Percentiles rank a stretch among this genome's conserved stretches.
phyloP scores from a whole-genome alignment of 805 yeast species.

The Kluyveromyces nonfermentans region DNA sequence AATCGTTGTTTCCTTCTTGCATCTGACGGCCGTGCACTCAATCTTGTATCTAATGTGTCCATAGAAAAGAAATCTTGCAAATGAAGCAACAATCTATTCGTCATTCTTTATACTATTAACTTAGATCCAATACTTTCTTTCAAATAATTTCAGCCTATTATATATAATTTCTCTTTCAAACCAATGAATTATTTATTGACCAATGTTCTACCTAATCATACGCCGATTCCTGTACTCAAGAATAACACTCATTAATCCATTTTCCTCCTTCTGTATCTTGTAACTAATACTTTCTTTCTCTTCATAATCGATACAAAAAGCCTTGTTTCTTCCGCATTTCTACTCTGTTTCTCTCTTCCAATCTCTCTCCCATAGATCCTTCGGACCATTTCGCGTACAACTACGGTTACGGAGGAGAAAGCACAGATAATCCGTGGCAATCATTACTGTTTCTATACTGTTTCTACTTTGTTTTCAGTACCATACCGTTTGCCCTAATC shows the following conservation, averaged over 20 bases:
- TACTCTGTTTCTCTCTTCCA: background rate
- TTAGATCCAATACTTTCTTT: too few relatives aligned
- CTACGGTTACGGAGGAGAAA: background rate
- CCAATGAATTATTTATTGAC: too few relatives aligned
- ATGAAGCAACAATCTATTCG: background rate
- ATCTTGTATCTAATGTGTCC: slow-evolving; percentile 22
- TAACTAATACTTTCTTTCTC: too few relatives aligned
- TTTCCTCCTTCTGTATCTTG: too few relatives aligned
- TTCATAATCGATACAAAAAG: background rate
- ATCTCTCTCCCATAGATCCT: background rate
- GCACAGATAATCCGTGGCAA: too few relatives aligned
- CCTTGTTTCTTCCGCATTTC: background rate
- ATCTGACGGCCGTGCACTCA: slow-evolving; percentile 14
- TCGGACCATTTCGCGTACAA: slow-evolving; percentile 4
- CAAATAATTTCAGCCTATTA: too few relatives aligned
- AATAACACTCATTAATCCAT: too few relatives aligned
- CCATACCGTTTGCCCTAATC: slow-evolving; percentile 1
- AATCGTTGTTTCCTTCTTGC: slow-evolving; percentile 9
- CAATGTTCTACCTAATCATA: too few relatives aligned
- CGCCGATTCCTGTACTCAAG: too few relatives aligned
- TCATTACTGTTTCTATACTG: background rate
- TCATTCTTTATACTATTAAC: background rate
- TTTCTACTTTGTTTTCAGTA: background rate
- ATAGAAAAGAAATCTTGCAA: slow-evolving; percentile 18
- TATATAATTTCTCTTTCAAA: too few relatives aligned